Base-by-base conservation (phyloP, 805 yeast genomes). In the Ogataea trehalophila region DNA sequence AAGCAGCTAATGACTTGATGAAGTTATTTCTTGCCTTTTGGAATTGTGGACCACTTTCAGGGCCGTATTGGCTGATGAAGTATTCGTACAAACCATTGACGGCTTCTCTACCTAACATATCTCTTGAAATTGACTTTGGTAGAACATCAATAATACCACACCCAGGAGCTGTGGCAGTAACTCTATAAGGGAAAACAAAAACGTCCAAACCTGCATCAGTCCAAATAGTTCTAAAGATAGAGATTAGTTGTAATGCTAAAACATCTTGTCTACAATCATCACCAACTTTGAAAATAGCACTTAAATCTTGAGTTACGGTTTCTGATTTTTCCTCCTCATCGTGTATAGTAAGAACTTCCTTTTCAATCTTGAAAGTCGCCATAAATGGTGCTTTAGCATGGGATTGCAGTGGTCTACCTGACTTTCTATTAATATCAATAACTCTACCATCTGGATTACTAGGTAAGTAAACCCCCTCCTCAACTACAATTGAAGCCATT, bases 211-310 rank as follows among this genome's bases (percentile, higher is more conserved):
- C 98, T 13, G 87, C 81, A 53, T 80, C 77, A 52, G 81, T 79
- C 95, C 97, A 94, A 44, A 94, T 87, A 39, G 92, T 82, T 58
- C 96, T 78, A 74, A 95, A 94, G 35, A 94, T 83, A 4, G 97
- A 85, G 48, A 95, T 85, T 61, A 94, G 73, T 63, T 94, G 99
- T 49, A 94, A 72, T 0, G 97, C 97, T 55, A 94, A 75, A 43
- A 94, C 92, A 69, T 94, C 99, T 67, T 94, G 99, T 57, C 99
- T 79, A 72, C 98, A 92, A 68, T 94, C 99, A 70, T 94, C 99
- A 51, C 99, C 99, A 46, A 94, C 99, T 67, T 94, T 94, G 78
- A 94, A 94, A 65, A 94, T 95, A 14, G 99, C 99, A 61, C 95
- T 83, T 62, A 90, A 90, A 5, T 76, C 74, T 6, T 61, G 54